Percentiles rank a stretch among this genome's conserved stretches.
phyloP scores from a whole-genome alignment of 257 asterid genomes.

The Solanum chiquidenum region DNA sequence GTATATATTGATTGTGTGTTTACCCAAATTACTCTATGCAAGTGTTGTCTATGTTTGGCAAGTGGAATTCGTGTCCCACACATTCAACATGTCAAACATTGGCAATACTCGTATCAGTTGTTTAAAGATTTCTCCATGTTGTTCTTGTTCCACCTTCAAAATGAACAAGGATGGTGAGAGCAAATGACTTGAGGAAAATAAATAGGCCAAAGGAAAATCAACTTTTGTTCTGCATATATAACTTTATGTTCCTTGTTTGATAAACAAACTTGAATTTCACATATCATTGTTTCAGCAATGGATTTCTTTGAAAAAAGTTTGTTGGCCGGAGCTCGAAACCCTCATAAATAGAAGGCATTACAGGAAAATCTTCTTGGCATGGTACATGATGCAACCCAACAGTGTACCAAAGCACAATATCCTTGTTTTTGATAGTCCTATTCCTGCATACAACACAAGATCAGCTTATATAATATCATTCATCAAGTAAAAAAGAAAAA shows the following conservation, averaged over 20 bases:
- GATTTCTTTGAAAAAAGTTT: constrained; percentile 54
- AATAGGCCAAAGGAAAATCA: neutral
- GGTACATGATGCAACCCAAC: constrained; percentile 70
- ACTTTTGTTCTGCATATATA: neutral
- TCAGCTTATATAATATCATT: neutral
- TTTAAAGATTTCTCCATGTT: neutral
- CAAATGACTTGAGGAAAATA: neutral
- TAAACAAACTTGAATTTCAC: neutral
- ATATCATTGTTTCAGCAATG: constrained; percentile 19
- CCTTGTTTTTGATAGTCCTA: constrained; percentile 36
- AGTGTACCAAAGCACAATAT: constrained; percentile 69
- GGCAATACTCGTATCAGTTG: neutral
- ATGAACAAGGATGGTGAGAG: neutral
- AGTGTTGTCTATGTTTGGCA: neutral
- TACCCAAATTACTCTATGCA: neutral
- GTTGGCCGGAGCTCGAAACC: constrained; percentile 63
- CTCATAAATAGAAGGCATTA: constrained; percentile 44
- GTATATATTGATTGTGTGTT: neutral
- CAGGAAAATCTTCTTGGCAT: constrained; percentile 64
- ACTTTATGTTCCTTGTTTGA: neutral
- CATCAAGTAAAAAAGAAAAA: neutral
- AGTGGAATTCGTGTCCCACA: neutral
- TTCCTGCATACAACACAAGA: constrained; percentile 29
- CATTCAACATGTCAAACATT: neutral
- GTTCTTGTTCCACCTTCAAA: neutral